A percentile compares a stretch with the other conserved stretches of the same genome.
Evolutionary conservation across 768 basidiomycete genomes (phyloP).

Genomic region (Termitomyces heimii): DNA sequence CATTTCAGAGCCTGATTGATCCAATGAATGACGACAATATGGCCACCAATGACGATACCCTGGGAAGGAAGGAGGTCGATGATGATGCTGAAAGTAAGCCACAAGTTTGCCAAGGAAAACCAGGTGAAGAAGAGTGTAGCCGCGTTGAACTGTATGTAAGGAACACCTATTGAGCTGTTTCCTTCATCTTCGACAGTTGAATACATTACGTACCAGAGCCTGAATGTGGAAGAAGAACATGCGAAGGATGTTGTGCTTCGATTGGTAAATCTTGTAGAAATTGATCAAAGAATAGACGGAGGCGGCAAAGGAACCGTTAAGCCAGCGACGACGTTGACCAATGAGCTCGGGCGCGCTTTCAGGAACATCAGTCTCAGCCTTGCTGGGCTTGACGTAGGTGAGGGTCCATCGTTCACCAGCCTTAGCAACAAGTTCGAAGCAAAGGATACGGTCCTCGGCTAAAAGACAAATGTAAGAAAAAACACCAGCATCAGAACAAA

Average conservation of each 20-base stretch:
- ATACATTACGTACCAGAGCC: conserved; percentile 56
- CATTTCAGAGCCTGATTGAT: conserved; percentile 78
- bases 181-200: not conserved
- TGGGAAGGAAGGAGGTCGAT: conserved; percentile 74
- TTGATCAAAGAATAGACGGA: conserved; percentile 88
- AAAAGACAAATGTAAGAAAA: not conserved
- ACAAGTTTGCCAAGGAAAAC: conserved; percentile 90
- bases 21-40: conserved; percentile 70
- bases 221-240: conserved; percentile 97
- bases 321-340: conserved; percentile 92
- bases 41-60: conserved; percentile 65
- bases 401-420: conserved; percentile 82
- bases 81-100: conserved; percentile 94
- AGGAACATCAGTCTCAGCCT: conserved; percentile 94
- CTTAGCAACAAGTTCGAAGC: conserved; percentile 96
- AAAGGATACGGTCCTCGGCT: conserved; percentile 95
- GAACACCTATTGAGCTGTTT: not conserved
- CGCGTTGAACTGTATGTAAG: conserved; percentile 68
- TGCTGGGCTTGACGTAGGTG: conserved; percentile 88
- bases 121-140: conserved; percentile 84
- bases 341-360: conserved; percentile 88
- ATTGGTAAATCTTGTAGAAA: conserved; percentile 85
- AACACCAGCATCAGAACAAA: not conserved
- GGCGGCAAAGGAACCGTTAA: conserved; percentile 94
- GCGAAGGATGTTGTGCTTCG: conserved; percentile 79